Evolutionary conservation across 129 eudicot genomes (phyloP), one percentile per base, ranked within the genome.

Genomic region (carrot (Daucus carota)): DNA sequence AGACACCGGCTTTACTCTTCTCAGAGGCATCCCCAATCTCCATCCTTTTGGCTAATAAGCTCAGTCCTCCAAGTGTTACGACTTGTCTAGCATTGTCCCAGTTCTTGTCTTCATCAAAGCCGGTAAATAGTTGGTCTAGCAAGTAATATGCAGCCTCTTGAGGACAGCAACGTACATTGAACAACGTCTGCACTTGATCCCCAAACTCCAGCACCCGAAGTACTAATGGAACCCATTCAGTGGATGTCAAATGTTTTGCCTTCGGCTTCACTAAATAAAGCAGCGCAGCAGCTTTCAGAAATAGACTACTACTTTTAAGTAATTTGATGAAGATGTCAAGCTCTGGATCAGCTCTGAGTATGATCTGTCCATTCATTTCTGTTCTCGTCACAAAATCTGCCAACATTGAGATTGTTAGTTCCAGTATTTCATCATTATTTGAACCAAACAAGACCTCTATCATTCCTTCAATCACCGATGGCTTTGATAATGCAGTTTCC

Each of bases 191-290:
- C 31, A 81, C 67, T 59, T 91, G 97, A 78, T 91, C 97, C 28
- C 93, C 97, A 66, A 88, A 91, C 34, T 91, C 97, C 8, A 91
- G 75, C 42, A 91, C 97, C 40, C 97, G 87, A 22, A 91, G 83
- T 63, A 88, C 88, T 52, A 88, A 69, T 70, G 97, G 97, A 41
- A 91, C 45, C 97, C 97, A 91, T 45, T 91, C 92, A 0, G 71
- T 42, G 5, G 90, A 85, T 66, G 72, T 82, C 97, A 91, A 83
- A 77, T 86, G 97, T 76, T 85, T 85, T 6, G 92, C 88, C 77
- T 81, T 81, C 24, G 94, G 94, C 60, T 83, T 86, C 82, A 87
- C 79, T 17, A 88, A 43, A 79, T 91, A 87, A 34, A 91, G 94
- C 40, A 91, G 50, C 28, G 81, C 78, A 18, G 97, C 92, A 15